Evolutionary conservation across 1,139 yeast genomes (phyloP), one percentile per base, ranked within the genome.

Genomic region (Blastobotrys elegans): DNA sequence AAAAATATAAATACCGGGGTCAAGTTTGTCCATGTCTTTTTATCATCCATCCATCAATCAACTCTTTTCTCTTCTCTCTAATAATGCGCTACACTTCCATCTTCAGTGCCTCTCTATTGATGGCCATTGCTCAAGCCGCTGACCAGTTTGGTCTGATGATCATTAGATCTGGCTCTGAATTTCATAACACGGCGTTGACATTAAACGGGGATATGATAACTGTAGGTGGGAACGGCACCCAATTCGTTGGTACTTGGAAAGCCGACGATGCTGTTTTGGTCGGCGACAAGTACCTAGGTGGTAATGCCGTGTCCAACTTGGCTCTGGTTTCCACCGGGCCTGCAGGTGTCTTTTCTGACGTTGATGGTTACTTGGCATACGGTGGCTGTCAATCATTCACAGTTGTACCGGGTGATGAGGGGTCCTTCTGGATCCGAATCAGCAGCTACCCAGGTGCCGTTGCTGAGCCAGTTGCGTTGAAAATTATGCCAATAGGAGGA

Each of bases 351-450:
- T 37, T 29, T 8, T 43, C 44, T 32, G 22, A 35, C 21, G 34
- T 22, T 13, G 42, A 40, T 16, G 50, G 50, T n/a, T 50, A 47
- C 39, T 39, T 56, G 44, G 35, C 47, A 20, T 50, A 46, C 38
- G 46, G 47, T 4, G 51, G 51, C 16, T 44, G 43, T 30, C 41
- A 53, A n/a, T 40, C 43, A 3, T 56, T 55, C 37, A 49, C 49
- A 29, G 59, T 50, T 14, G 49, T 49, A 6, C 40, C 44, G 2
- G 51, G 46, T 29, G 38, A 39, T 14, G 43, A 22, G 13, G 54
- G 53, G 2, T 51, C 51, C 27, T 54, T 43, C 39, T 33, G 33
- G 24, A 35, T 56, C 18, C 50, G 43, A 17, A 41, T 49, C 10
- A 58, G 57, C 3, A n/a, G 40, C 7, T 32, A 37, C 2, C 29